Conservation (phyloP, 106 monocot genomes). For the Hemerocallis citrina region DNA sequence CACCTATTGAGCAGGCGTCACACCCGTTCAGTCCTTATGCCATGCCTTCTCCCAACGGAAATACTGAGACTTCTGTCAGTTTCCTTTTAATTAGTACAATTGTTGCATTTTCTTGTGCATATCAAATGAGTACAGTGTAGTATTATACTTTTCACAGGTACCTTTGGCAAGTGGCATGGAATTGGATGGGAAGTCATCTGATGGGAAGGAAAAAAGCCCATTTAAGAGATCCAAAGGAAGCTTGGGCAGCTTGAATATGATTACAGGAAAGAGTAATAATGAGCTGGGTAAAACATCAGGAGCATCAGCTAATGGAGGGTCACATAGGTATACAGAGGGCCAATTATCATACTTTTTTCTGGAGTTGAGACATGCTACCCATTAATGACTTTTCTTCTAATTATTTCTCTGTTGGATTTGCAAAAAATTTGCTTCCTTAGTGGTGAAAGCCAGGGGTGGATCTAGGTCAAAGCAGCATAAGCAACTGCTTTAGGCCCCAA, state of each 20-base stretch:
- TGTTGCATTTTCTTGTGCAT: neutral
- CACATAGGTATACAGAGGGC: slow-evolving; percentile 32
- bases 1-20: slow-evolving; percentile 27
- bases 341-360: neutral
- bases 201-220: slow-evolving; percentile 56
- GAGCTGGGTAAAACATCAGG: slow-evolving; percentile 43
- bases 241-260: slow-evolving; percentile 60
- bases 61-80: slow-evolving; percentile 52
- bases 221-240: slow-evolving; percentile 57
- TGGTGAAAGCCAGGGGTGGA: too few species aligned
- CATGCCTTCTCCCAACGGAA: slow-evolving; percentile 40
- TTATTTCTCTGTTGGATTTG: neutral
- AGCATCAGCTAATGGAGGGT: slow-evolving; percentile 41
- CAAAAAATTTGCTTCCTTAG: slow-evolving; percentile 7
- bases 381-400: neutral
- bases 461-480: too few species aligned
- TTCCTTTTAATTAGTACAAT: too few species aligned
- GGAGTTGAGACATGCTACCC: neutral
- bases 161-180: slow-evolving; percentile 26
- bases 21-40: slow-evolving; percentile 59
- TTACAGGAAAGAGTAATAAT: slow-evolving; percentile 48
- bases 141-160: slow-evolving; percentile 20
- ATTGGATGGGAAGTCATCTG: slow-evolving; percentile 44
- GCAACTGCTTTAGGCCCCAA: too few species aligned
- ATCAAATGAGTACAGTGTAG: neutral